Evolutionary conservation across 192 early-diverging fungal genomes (phyloP).

Genomic region (Coemansia guatemalensis): DNA sequence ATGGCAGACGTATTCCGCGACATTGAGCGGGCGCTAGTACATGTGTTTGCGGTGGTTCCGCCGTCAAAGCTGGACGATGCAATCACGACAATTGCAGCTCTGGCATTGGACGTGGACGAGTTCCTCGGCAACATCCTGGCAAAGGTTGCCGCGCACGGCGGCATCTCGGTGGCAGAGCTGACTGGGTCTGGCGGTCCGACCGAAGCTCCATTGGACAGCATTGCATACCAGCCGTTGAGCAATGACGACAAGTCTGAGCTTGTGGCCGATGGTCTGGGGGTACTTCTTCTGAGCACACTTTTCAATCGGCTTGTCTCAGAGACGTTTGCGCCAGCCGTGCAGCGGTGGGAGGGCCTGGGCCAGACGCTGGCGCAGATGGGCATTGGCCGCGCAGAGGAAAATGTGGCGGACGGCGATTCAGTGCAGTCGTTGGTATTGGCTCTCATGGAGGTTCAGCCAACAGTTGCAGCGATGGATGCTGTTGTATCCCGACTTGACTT

Average conservation of each 20-base stretch:
- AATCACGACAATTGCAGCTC: constrained; percentile 4
- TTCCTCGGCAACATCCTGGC: constrained; percentile 1
- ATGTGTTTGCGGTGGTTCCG: constrained; percentile 23
- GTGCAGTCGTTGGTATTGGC: constrained; percentile 5
- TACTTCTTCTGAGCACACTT: constrained; percentile 16
- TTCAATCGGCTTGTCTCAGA: constrained; percentile 19
- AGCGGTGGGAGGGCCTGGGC: constrained; percentile 12
- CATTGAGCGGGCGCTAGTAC: constrained; percentile 22
- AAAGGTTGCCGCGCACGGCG: background rate
- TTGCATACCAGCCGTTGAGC: constrained; percentile 27
- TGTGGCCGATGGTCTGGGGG: constrained; percentile 18
- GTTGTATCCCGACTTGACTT: constrained; percentile 1
- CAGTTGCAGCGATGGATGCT: constrained; percentile 15
- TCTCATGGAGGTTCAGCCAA: constrained; percentile 29
- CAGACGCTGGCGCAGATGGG: constrained; percentile 3
- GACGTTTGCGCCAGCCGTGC: constrained; percentile 12
- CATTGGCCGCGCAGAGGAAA: background rate
- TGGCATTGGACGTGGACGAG: constrained; percentile 12
- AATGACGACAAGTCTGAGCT: constrained; percentile 29
- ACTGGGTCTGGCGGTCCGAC: background rate
- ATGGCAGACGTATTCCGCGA: constrained; percentile 32
- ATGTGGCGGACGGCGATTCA: background rate
- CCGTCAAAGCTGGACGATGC: constrained; percentile 11
- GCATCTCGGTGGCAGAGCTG: constrained; percentile 11
- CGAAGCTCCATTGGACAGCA: background rate